Base-by-base conservation (phyloP, 164 flowering plant species). In the Nymphaea colorata region DNA sequence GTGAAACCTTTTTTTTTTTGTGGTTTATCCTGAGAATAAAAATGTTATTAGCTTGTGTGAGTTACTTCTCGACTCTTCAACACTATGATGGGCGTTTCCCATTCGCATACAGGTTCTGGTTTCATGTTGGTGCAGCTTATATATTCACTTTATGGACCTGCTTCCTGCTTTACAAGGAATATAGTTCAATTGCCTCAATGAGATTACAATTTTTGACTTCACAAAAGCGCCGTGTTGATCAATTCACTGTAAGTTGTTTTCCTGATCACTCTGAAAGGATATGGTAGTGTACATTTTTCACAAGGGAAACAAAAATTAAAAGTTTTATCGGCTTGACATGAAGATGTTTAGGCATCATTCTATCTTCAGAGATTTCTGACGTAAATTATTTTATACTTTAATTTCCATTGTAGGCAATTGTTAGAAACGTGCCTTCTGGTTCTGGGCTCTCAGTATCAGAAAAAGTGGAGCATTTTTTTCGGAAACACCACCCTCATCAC, bases 81-180 rank as follows among this genome's bases (percentile, higher is more conserved):
- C 36, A 25, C 36, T 25, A 0, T 25, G 36, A 25, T 25, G 36
- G 36, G 36, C 36, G 0, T 25, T 25, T 4, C 42, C 18, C 16
- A 25, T 45, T 72, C 41, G 62, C 43, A 64, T 78, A 69, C 85
- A 93, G 96, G 85, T 91, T 89, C 70, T 93, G 86, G 77, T 69
- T 72, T 67, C 99, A 95, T 77, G 79, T 90, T 66, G 75, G 73
- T 60, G 72, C 87, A 92, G 84, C 84, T 64, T 95, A 95, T 75
- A 63, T 82, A 72, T 87, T 90, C 76, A 95, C 99, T 2, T 43
- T 90, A 18, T 95, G 96, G 96, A 85, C 70, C 41, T 95, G 98
- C 78, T 92, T 55, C 77, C 62, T 92, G 85, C 91, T 92, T 10
- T 90, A 84, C 77, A 82, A 78, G 81, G 99, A 92, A 77, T 95